Percentiles rank a stretch among this genome's conserved stretches.
phyloP scores from a whole-genome alignment of 2,329 filamentous ascomycete genomes.

The Pestalotiopsis sp. region DNA sequence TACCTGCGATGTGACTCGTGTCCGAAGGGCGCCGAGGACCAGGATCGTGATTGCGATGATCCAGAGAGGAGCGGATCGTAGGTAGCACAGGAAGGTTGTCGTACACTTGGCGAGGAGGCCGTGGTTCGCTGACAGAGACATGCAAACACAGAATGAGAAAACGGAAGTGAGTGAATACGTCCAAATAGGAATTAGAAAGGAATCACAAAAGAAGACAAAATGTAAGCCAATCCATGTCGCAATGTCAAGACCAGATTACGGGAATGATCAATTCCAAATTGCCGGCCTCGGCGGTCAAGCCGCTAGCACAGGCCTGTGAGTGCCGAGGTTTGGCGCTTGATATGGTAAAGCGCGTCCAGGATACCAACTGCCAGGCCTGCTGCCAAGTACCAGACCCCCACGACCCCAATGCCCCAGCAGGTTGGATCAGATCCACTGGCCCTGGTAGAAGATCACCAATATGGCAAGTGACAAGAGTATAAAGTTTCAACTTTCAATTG shows the following conservation, averaged over 20 bases:
- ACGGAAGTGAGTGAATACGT: too few species aligned
- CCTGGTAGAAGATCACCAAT: not conserved
- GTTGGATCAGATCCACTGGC: not conserved
- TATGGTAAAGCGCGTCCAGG: not conserved
- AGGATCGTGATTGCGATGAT: slow-evolving; percentile 40
- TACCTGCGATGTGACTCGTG: slow-evolving; percentile 23
- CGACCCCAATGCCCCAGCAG: not conserved
- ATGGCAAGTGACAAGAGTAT: not conserved
- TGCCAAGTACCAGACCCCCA: not conserved
- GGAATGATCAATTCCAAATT: not conserved
- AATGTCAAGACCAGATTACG: not conserved
- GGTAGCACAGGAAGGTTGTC: slow-evolving; percentile 42
- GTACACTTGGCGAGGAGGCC: slow-evolving; percentile 44
- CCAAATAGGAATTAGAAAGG: not conserved
- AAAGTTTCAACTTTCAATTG: not conserved
- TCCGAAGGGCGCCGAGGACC: slow-evolving; percentile 36
- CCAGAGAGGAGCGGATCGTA: slow-evolving; percentile 46
- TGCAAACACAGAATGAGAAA: slow-evolving; percentile 15
- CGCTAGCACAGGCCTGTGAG: not conserved
- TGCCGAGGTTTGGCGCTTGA: not conserved
- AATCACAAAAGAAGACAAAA: not conserved
- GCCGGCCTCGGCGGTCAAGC: not conserved
- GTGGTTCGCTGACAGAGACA: slow-evolving; percentile 27
- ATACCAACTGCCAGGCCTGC: not conserved
- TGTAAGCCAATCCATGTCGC: not conserved